Evolutionary conservation across 345 rosid genomes (phyloP).

Genomic region (Boechera retrofracta): DNA sequence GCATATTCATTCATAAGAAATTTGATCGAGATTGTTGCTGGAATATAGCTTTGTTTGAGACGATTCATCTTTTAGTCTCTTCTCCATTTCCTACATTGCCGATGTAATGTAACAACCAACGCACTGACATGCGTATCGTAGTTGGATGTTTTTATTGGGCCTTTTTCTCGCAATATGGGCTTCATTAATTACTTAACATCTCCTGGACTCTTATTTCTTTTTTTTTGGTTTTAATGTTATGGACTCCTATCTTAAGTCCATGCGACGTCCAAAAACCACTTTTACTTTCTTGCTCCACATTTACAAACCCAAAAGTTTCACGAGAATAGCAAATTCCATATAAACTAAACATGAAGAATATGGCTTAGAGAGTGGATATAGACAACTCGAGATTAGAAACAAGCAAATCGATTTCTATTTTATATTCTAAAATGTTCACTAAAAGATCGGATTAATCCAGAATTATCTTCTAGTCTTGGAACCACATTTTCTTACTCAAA

Average conservation of each 20-base stretch:
- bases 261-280: not conserved
- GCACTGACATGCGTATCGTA: not conserved
- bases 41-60: not conserved
- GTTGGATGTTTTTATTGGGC: not conserved
- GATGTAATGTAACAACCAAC: not conserved
- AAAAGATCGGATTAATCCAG: not conserved
- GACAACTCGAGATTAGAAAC: slow-evolving; percentile 5
- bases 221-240: too few relatives aligned
- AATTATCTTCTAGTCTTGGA: not conserved
- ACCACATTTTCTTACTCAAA: too few relatives aligned
- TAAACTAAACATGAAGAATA: not conserved
- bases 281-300: not conserved
- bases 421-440: not conserved
- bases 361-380: not conserved
- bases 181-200: not conserved
- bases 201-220: not conserved
- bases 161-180: not conserved
- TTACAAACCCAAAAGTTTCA: not conserved
- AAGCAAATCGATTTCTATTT: not conserved
- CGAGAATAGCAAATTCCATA: not conserved
- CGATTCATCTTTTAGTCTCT: not conserved
- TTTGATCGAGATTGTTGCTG: not conserved
- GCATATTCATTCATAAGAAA: not conserved
- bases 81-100: not conserved
- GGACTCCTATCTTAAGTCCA: not conserved